Percentiles rank a stretch among this genome's conserved stretches.
These are phyloP conservation scores for Aspergillus diversus DNA, from an alignment of 495 filamentous ascomycete species.

Conservation along the genomic window DNA sequence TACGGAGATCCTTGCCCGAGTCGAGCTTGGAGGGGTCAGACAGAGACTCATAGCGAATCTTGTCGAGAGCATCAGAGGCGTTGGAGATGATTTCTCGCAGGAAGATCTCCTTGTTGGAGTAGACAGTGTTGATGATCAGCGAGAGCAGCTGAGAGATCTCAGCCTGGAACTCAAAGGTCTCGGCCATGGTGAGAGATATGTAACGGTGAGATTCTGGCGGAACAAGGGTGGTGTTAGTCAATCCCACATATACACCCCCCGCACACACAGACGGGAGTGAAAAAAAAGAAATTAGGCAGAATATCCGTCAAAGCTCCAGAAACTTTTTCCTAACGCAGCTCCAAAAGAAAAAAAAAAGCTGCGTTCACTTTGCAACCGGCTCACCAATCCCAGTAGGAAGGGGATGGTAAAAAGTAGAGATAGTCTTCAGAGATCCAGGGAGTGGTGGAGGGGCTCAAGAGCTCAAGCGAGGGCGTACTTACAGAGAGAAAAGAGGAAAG, in stretches of 20 bases:
- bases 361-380: too few species aligned
- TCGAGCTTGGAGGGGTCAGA: constrained; percentile 98
- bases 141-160: constrained; percentile 99
- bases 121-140: constrained; percentile 99
- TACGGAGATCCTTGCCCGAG: constrained; percentile 90
- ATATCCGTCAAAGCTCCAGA: too few species aligned
- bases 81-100: constrained; percentile 97
- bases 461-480: constrained; percentile 7
- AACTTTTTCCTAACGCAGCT: too few species aligned
- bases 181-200: constrained; percentile 69
- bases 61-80: constrained; percentile 97
- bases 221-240: constrained; percentile 8
- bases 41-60: constrained; percentile 98
- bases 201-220: constrained; percentile 19
- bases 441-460: constrained; percentile 9
- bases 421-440: neutral
- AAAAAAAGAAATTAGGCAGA: too few species aligned
- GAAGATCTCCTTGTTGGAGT: constrained; percentile 99
- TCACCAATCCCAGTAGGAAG: too few species aligned
- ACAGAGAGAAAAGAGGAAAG: constrained; percentile 14
- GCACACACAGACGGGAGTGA: neutral
- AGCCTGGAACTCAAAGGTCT: constrained; percentile 99
- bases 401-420: neutral
- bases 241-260: neutral
- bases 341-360: too few species aligned